Evolutionary conservation across 371 early-diverging fungal genomes (phyloP).

Genomic region (Conidiobolus incongruus): DNA sequence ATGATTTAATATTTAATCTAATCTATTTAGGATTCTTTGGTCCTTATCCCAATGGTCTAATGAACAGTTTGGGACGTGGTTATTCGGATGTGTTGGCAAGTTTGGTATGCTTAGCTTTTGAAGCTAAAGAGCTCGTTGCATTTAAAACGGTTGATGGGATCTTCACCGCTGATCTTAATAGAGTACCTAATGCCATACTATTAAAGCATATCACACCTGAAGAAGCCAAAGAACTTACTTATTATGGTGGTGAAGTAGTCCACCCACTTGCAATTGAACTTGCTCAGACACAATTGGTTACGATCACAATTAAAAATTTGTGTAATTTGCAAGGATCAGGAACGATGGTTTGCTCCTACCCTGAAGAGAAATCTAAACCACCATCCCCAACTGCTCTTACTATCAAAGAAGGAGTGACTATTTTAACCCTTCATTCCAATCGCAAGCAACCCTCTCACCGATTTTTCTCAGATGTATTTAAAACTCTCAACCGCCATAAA

Average conservation of each 20-base stretch:
- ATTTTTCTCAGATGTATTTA: constrained; percentile 86
- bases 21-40: constrained; percentile 59
- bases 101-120: constrained; percentile 69
- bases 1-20: neutral
- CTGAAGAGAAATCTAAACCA: too few species aligned
- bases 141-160: constrained; percentile 98
- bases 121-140: constrained; percentile 75
- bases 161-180: constrained; percentile 94
- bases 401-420: constrained; percentile 78
- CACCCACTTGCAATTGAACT: constrained; percentile 98
- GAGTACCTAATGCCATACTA: constrained; percentile 66
- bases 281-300: too few species aligned
- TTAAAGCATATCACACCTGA: constrained; percentile 83
- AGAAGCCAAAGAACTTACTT: constrained; percentile 93
- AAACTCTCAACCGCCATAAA: constrained; percentile 60
- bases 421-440: constrained; percentile 87
- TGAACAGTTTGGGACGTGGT: constrained; percentile 84
- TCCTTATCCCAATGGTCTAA: constrained; percentile 78
- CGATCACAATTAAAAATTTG: too few species aligned
- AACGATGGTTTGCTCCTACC: too few species aligned
- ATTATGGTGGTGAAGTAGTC: constrained; percentile 92
- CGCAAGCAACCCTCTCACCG: constrained; percentile 82
- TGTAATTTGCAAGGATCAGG: too few species aligned
- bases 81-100: constrained; percentile 96
- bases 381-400: constrained; percentile 85